These are phyloP conservation scores for Neolentinus lepideus DNA, from an alignment of 1,284 basidiomycete genomes.

Conservation along the genomic window DNA sequence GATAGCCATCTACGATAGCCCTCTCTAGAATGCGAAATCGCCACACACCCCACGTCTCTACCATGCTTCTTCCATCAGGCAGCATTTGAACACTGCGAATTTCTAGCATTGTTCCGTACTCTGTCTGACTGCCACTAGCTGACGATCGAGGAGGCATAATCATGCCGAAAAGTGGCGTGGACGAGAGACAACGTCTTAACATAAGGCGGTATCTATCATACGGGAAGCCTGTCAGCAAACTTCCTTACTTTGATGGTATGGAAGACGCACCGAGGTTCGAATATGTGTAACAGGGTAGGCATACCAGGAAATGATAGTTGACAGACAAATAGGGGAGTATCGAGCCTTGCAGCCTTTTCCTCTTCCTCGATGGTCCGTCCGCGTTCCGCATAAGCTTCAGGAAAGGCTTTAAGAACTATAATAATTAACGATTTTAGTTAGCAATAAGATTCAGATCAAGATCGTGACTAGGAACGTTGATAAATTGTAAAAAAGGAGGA, in stretches of 20 bases:
- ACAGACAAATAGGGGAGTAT: conserved; percentile 89
- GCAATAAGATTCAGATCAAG: no score
- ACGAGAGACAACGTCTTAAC: conserved; percentile 86
- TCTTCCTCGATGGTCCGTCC: conserved; percentile 60
- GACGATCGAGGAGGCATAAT: conserved; percentile 55
- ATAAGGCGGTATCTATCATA: conserved; percentile 70
- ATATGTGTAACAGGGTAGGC: conserved; percentile 87
- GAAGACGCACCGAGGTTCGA: conserved; percentile 67
- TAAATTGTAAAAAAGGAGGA: neutral
- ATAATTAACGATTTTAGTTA: conserved; percentile 4
- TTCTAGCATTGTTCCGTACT: conserved; percentile 92
- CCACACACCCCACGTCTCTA: conserved; percentile 79
- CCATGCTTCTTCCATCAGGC: conserved; percentile 83
- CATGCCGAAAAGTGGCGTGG: conserved; percentile 83
- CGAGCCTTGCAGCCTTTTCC: conserved; percentile 69
- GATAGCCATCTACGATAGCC: conserved; percentile 83
- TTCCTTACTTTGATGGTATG: no score
- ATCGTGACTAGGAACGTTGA: no score
- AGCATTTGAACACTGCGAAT: conserved; percentile 85
- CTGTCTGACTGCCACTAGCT: conserved; percentile 36
- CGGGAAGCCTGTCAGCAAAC: conserved; percentile 1
- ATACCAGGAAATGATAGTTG: conserved; percentile 87
- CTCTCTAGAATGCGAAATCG: conserved; percentile 84
- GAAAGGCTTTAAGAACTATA: conserved; percentile 59
- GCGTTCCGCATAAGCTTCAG: conserved; percentile 47